phyloP scores from a whole-genome alignment of 495 filamentous ascomycete genomes.

The Penicillium flavigenum region DNA sequence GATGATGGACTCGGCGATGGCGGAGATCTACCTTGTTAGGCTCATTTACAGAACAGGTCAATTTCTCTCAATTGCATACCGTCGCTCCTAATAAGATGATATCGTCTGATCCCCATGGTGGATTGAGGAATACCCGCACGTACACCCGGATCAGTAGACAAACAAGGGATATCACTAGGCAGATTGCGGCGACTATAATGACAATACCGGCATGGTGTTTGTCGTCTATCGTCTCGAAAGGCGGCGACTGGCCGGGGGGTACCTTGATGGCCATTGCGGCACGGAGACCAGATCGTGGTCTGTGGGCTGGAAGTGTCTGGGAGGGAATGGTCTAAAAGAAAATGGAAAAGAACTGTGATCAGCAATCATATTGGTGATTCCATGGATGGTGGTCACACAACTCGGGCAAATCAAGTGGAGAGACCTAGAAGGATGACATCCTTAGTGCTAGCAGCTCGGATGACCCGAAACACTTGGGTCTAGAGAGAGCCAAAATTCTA shows the following conservation, averaged over 20 bases:
- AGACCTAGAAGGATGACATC: background rate
- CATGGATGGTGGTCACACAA: background rate
- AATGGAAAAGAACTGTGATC: too few species aligned
- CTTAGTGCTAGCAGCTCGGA: too few species aligned
- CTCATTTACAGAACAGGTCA: background rate
- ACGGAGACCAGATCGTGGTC: background rate
- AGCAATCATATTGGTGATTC: background rate
- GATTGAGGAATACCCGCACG: background rate
- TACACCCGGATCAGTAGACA: conserved; percentile 18
- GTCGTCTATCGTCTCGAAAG: conserved; percentile 23
- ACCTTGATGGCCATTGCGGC: conserved; percentile 13
- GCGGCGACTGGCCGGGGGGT: conserved; percentile 20
- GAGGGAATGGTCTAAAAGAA: background rate
- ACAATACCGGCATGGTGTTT: conserved; percentile 34
- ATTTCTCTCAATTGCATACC: background rate
- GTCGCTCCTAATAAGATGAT: background rate
- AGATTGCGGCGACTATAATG: conserved; percentile 41
- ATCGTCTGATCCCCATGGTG: background rate
- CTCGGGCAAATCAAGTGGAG: background rate
- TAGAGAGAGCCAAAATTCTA: background rate
- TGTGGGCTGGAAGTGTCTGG: background rate
- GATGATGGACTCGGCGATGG: background rate
- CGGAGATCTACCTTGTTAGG: background rate
- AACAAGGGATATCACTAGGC: conserved; percentile 40
- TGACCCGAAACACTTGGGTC: too few species aligned